Conservation (phyloP, 495 filamentous ascomycete species). For the Aspergillus ostianus region DNA sequence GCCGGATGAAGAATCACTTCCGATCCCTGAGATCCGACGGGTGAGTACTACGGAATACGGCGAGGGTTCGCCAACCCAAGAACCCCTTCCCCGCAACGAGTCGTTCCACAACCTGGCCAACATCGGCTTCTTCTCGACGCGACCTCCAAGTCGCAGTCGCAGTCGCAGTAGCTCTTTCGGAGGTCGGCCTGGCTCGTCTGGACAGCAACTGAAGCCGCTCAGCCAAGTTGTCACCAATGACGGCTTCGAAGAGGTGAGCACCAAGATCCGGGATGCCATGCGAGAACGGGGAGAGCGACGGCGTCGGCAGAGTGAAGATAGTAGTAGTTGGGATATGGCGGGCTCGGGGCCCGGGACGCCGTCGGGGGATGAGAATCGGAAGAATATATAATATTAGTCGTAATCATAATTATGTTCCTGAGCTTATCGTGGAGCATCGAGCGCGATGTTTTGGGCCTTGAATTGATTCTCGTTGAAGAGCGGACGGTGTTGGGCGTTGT, state of each 20-base stretch:
- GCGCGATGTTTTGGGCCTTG: background rate
- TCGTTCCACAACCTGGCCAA: conserved; percentile 84
- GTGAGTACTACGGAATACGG: conserved; percentile 20
- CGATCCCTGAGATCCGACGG: conserved; percentile 24
- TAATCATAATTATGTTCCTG: background rate
- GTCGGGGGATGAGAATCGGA: conserved; percentile 43
- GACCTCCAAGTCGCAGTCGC: conserved; percentile 64
- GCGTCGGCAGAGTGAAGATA: conserved; percentile 60
- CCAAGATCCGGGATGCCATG: conserved; percentile 86
- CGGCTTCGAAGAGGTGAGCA: conserved; percentile 76
- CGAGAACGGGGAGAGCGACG: conserved; percentile 74
- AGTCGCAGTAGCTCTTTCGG: conserved; percentile 67
- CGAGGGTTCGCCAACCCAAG: conserved; percentile 36
- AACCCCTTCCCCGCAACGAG: conserved; percentile 79
- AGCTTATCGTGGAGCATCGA: background rate
- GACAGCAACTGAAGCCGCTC: conserved; percentile 67
- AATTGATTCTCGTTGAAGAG: background rate
- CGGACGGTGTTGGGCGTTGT: background rate
- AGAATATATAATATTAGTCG: conserved; percentile 34
- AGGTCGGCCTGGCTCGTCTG: conserved; percentile 55
- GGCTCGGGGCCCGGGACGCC: conserved; percentile 45
- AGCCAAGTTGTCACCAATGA: conserved; percentile 70
- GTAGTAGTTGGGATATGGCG: conserved; percentile 48
- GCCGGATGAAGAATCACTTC: conserved; percentile 19
- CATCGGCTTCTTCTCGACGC: conserved; percentile 84